Conservation (phyloP, 73 alveolate genomes). For the Tetrahymena borealis region DNA sequence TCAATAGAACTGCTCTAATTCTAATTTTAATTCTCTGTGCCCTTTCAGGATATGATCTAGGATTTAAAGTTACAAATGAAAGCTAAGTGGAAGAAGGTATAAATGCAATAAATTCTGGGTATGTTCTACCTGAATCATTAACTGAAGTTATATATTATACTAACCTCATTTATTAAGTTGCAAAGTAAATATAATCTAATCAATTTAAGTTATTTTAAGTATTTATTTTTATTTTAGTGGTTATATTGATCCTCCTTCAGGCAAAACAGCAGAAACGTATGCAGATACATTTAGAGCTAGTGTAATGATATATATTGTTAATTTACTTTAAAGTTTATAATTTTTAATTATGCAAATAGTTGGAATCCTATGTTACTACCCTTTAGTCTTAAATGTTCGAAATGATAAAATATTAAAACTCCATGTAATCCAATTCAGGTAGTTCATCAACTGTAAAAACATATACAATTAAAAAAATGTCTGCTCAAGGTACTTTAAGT, state of each 20-base stretch:
- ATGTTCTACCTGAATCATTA: slow-evolving; percentile 15
- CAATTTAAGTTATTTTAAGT: neutral
- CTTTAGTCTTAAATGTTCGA: neutral
- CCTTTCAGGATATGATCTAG: slow-evolving; percentile 12
- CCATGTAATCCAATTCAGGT: neutral
- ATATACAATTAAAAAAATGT: neutral
- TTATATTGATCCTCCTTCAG: neutral
- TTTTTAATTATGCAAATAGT: neutral
- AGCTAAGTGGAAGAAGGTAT: slow-evolving; percentile 23
- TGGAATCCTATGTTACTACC: neutral
- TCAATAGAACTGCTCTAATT: slow-evolving; percentile 30
- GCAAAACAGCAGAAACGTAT: neutral
- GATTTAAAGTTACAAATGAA: slow-evolving; percentile 9
- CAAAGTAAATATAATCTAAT: neutral
- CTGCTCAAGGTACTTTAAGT: neutral
- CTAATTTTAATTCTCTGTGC: slow-evolving; percentile 4
- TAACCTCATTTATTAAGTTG: neutral
- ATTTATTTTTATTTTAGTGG: neutral
- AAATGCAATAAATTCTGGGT: slow-evolving; percentile 19
- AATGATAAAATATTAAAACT: neutral
- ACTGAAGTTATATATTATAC: slow-evolving; percentile 22
- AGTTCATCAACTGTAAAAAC: neutral
- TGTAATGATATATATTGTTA: neutral
- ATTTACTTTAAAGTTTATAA: neutral
- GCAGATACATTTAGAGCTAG: neutral